Conservation (phyloP, 83 land plant species). For the Diphasiastrum complanatum region DNA sequence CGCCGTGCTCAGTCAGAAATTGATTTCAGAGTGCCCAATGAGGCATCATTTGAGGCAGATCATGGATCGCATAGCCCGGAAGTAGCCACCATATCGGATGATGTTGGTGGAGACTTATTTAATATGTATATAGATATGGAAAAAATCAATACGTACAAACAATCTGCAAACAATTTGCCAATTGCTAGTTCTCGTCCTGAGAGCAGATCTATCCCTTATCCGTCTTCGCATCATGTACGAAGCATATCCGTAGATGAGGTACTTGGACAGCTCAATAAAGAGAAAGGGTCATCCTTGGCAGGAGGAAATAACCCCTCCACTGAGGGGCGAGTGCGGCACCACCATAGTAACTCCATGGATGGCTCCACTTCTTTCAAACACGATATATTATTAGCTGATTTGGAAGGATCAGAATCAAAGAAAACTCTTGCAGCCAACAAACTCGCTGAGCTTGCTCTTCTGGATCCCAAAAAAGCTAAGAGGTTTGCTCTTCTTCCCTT, state of each 20-base stretch:
- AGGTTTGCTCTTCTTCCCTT: too few relatives aligned
- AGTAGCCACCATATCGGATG: slow-evolving; percentile 8
- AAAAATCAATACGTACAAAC: slow-evolving; percentile 4
- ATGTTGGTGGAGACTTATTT: slow-evolving; percentile 8
- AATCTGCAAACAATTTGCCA: not conserved
- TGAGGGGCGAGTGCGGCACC: slow-evolving; percentile 2
- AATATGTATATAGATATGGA: slow-evolving; percentile 19
- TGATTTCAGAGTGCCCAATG: slow-evolving; percentile 1
- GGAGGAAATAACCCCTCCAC: not conserved
- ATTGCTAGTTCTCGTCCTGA: not conserved
- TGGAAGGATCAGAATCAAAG: slow-evolving; percentile 3
- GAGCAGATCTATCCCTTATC: not conserved
- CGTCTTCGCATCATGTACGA: slow-evolving; percentile 8
- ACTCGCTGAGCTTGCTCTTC: slow-evolving; percentile 16
- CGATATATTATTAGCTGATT: not conserved
- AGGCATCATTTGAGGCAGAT: slow-evolving; percentile 7
- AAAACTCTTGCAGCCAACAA: slow-evolving; percentile 13
- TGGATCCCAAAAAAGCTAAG: too few relatives aligned
- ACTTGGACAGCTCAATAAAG: not conserved
- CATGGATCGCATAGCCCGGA: not conserved
- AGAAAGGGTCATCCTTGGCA: not conserved
- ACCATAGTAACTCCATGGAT: slow-evolving; percentile 16
- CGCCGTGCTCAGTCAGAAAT: slow-evolving; percentile 16
- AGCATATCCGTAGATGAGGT: slow-evolving; percentile 8
- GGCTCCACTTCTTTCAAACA: slow-evolving; percentile 8